Evolutionary conservation across 768 basidiomycete species (phyloP).

Genomic region (Termitomyces titanicus): DNA sequence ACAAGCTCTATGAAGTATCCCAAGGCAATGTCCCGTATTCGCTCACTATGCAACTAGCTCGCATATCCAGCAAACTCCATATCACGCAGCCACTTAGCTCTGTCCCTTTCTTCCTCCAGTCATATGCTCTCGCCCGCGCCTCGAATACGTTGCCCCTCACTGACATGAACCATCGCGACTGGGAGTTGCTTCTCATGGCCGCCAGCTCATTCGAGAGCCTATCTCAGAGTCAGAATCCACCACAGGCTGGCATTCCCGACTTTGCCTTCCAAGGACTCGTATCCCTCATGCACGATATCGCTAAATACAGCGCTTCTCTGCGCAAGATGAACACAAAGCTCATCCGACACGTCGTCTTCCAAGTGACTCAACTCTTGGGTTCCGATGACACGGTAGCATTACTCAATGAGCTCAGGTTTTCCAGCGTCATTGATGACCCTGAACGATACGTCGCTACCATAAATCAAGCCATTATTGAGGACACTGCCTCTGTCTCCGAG

Average conservation of each 20-base stretch:
- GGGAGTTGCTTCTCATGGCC: slow-evolving; percentile 43
- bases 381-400: slow-evolving; percentile 21
- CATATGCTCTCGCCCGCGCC: slow-evolving; percentile 38
- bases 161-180: slow-evolving; percentile 36
- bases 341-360: slow-evolving; percentile 22
- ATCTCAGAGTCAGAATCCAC: slow-evolving; percentile 19
- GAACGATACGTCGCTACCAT: slow-evolving; percentile 17
- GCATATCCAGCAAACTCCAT: slow-evolving; percentile 29
- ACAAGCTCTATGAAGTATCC: slow-evolving; percentile 19
- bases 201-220: slow-evolving; percentile 33
- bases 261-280: slow-evolving; percentile 37
- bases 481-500: slow-evolving; percentile 1
- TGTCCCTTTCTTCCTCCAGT: slow-evolving; percentile 37
- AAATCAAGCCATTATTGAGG: slow-evolving; percentile 16
- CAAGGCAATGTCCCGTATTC: slow-evolving; percentile 21
- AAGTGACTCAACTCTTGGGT: slow-evolving; percentile 21
- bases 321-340: slow-evolving; percentile 21
- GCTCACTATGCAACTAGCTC: slow-evolving; percentile 29
- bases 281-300: slow-evolving; percentile 40
- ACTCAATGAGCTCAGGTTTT: slow-evolving; percentile 28
- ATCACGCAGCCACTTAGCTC: slow-evolving; percentile 30
- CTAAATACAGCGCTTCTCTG: slow-evolving; percentile 27
- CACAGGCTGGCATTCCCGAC: slow-evolving; percentile 15
- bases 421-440: slow-evolving; percentile 19
- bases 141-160: slow-evolving; percentile 18